phyloP scores from a whole-genome alignment of 805 yeast genomes.

The Candida verbasci region DNA sequence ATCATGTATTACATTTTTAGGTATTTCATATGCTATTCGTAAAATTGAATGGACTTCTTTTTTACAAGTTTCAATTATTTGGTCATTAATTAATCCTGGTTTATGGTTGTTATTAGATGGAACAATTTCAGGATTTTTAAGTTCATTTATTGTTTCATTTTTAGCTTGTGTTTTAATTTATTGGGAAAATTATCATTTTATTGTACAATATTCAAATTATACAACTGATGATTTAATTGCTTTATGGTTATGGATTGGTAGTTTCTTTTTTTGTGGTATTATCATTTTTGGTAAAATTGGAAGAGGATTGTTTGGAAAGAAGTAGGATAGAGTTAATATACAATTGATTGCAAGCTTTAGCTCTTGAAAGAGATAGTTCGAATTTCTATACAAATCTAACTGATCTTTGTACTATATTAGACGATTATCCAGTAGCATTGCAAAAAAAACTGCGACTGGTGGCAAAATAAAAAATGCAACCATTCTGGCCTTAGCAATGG shows the following conservation, averaged over 20 bases:
- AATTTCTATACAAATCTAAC: no score
- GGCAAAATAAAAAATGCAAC: no score
- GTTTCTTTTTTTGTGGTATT: conserved; percentile 63
- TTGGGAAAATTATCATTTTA: conserved; percentile 20
- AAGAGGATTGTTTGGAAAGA: conserved; percentile 41
- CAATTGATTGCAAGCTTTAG: no score
- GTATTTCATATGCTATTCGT: conserved; percentile 66
- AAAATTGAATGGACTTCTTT: conserved; percentile 66
- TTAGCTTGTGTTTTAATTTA: conserved; percentile 29
- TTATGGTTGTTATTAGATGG: conserved; percentile 67
- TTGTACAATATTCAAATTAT: conserved; percentile 12
- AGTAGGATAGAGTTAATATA: conserved; percentile 1
- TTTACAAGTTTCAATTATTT: conserved; percentile 58
- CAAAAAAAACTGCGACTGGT: no score
- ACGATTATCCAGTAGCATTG: no score
- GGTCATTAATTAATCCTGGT: conserved; percentile 60
- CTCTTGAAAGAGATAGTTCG: no score
- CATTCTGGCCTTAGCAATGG: no score
- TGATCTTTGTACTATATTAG: no score
- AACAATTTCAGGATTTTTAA: conserved; percentile 47
- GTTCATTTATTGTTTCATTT: conserved; percentile 28
- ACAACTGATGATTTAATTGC: conserved; percentile 31
- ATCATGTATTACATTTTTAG: conserved; percentile 58
- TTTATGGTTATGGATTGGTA: conserved; percentile 50
- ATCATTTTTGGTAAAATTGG: conserved; percentile 69